Conservation (phyloP, 2,329 filamentous ascomycete genomes). For the Sclerotinia spermophila region DNA sequence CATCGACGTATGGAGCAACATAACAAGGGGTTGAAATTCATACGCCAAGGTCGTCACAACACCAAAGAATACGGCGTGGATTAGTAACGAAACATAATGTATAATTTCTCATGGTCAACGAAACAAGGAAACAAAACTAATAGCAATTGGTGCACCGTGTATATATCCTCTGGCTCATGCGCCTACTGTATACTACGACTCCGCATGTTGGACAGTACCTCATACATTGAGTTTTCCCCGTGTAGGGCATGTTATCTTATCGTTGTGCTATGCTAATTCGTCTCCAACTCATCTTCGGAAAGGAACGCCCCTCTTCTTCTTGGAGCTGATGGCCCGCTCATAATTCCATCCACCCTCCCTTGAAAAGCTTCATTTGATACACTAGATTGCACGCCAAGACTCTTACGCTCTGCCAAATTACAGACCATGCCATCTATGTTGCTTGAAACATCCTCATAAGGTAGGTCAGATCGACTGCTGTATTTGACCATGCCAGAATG, state of each 20-base stretch:
- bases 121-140: neutral
- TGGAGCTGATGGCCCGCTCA: neutral
- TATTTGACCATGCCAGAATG: conserved; percentile 19
- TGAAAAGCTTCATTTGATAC: neutral
- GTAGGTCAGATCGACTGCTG: neutral
- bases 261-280: neutral
- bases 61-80: neutral
- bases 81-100: neutral
- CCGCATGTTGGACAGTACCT: too few relatives aligned
- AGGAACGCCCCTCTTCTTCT: neutral
- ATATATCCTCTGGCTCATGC: neutral
- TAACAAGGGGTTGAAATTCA: neutral
- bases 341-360: neutral
- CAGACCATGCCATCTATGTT: conserved; percentile 9
- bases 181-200: neutral
- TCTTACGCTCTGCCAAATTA: neutral
- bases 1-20: neutral
- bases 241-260: neutral
- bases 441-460: conserved; percentile 10
- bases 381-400: neutral
- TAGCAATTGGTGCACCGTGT: neutral
- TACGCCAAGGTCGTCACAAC: neutral
- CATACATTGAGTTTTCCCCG: neutral
- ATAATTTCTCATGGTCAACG: neutral
- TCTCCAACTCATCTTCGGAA: neutral